Evolutionary conservation across 2,329 filamentous ascomycete genomes (phyloP).

Genomic region (Colletotrichum chrysophilum): DNA sequence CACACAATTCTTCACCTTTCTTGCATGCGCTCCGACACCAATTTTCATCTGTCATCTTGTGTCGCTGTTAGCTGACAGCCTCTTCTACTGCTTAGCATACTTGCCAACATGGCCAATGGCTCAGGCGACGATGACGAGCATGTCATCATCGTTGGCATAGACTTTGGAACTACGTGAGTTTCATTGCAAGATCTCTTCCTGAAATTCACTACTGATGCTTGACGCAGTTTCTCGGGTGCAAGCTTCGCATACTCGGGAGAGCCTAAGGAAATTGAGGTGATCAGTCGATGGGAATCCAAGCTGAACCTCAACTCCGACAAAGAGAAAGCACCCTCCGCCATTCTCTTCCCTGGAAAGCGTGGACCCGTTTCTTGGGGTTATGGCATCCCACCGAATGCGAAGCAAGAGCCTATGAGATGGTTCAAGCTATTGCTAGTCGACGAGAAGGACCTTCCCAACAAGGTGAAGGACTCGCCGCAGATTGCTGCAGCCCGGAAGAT

Average conservation of each 20-base stretch:
- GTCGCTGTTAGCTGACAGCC: too few relatives aligned
- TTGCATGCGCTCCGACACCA: too few relatives aligned
- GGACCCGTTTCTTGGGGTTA: constrained; percentile 35
- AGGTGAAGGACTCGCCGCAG: constrained; percentile 27
- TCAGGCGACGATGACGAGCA: neutral
- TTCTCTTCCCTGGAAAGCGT: constrained; percentile 18
- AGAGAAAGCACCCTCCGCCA: constrained; percentile 34
- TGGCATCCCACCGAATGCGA: constrained; percentile 19
- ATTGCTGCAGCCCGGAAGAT: constrained; percentile 15
- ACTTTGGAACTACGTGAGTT: constrained; percentile 52
- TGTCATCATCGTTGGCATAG: constrained; percentile 43
- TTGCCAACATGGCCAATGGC: too few relatives aligned
- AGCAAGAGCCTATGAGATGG: constrained; percentile 36
- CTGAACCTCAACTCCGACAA: constrained; percentile 28
- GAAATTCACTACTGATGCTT: neutral
- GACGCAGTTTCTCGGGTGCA: constrained; percentile 41
- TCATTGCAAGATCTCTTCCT: too few relatives aligned
- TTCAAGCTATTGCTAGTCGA: constrained; percentile 47
- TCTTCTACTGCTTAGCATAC: fast-evolving
- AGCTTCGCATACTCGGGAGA: constrained; percentile 39
- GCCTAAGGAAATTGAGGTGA: constrained; percentile 29
- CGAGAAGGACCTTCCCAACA: constrained; percentile 27
- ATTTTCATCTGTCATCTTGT: fast-evolving
- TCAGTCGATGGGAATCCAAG: constrained; percentile 34
- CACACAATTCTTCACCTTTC: too few relatives aligned